Conservation (phyloP, 1,284 basidiomycete species). For the Ustilago sp. region DNA sequence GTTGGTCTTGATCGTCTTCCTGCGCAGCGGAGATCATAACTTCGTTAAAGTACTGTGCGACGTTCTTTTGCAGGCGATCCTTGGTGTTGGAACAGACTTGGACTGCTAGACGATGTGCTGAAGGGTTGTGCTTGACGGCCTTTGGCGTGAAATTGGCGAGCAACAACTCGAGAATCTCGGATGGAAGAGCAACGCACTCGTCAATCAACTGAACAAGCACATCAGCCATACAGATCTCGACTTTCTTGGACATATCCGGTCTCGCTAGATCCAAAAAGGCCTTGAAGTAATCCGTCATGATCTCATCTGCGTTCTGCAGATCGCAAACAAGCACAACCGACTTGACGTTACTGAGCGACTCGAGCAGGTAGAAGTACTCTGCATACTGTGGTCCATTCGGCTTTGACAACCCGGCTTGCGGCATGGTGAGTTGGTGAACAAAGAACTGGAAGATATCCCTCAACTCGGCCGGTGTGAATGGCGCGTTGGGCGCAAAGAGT, state of each 20-base stretch:
- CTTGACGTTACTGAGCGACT: slow-evolving; percentile 92
- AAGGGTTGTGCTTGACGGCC: slow-evolving; percentile 70
- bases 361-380: slow-evolving; percentile 79
- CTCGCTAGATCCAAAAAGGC: slow-evolving; percentile 84
- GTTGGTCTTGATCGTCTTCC: slow-evolving; percentile 65
- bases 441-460: slow-evolving; percentile 74
- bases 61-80: slow-evolving; percentile 87
- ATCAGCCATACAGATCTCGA: slow-evolving; percentile 87
- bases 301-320: slow-evolving; percentile 84
- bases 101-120: slow-evolving; percentile 85
- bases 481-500: slow-evolving; percentile 95
- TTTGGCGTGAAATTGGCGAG: slow-evolving; percentile 87
- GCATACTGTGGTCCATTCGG: slow-evolving; percentile 52
- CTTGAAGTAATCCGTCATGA: slow-evolving; percentile 85
- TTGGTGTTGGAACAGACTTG: slow-evolving; percentile 85
- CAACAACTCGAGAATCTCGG: slow-evolving; percentile 82
- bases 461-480: slow-evolving; percentile 87
- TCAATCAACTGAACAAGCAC: slow-evolving; percentile 90
- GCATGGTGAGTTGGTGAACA: slow-evolving; percentile 59
- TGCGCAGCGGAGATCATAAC: slow-evolving; percentile 69
- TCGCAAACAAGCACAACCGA: slow-evolving; percentile 93
- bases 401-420: slow-evolving; percentile 51
- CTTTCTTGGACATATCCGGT: slow-evolving; percentile 77
- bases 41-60: slow-evolving; percentile 75
- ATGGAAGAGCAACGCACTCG: slow-evolving; percentile 81